A percentile compares a stretch with the other conserved stretches of the same genome.
These are phyloP conservation scores for Clausena lansium DNA, from an alignment of 345 rosid species.

Conservation along the genomic window DNA sequence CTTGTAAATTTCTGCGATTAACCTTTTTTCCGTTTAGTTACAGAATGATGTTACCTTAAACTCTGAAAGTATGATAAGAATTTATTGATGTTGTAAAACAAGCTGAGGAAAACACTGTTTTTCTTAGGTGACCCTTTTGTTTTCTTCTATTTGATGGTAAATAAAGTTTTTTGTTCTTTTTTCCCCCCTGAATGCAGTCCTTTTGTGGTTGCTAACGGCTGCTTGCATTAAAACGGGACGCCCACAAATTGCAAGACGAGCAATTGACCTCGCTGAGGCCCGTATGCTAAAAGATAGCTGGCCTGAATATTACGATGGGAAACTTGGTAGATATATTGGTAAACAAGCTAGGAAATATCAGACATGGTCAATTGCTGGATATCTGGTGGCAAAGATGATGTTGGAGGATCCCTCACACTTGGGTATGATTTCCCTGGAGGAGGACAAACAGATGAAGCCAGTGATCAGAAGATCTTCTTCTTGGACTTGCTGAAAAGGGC, in stretches of 20 bases:
- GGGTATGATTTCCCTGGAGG: slow-evolving; percentile 42
- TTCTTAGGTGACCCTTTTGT: not conserved
- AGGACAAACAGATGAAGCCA: slow-evolving; percentile 41
- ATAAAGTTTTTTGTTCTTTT: not conserved
- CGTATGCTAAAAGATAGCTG: slow-evolving; percentile 35
- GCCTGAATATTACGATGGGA: slow-evolving; percentile 44
- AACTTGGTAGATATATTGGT: slow-evolving; percentile 35
- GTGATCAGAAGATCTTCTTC: slow-evolving; percentile 28
- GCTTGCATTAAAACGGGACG: slow-evolving; percentile 41
- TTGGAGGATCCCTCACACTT: slow-evolving; percentile 40
- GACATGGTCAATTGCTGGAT: slow-evolving; percentile 41
- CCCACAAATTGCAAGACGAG: slow-evolving; percentile 38
- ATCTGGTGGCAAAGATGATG: slow-evolving; percentile 45
- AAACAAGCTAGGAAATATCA: slow-evolving; percentile 41
- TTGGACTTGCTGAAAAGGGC: slow-evolving; percentile 22
- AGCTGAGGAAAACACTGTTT: not conserved
- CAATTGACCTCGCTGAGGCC: slow-evolving; percentile 34
- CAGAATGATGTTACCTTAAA: not conserved
- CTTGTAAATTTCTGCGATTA: not conserved
- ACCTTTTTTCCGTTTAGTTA: not conserved
- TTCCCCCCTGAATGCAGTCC: slow-evolving; percentile 21
- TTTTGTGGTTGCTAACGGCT: slow-evolving; percentile 42
- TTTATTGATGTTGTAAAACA: not conserved
- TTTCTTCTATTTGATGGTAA: not conserved
- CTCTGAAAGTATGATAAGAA: not conserved